phyloP scores from a whole-genome alignment of 768 basidiomycete genomes.

The Amanita subjunquillea region DNA sequence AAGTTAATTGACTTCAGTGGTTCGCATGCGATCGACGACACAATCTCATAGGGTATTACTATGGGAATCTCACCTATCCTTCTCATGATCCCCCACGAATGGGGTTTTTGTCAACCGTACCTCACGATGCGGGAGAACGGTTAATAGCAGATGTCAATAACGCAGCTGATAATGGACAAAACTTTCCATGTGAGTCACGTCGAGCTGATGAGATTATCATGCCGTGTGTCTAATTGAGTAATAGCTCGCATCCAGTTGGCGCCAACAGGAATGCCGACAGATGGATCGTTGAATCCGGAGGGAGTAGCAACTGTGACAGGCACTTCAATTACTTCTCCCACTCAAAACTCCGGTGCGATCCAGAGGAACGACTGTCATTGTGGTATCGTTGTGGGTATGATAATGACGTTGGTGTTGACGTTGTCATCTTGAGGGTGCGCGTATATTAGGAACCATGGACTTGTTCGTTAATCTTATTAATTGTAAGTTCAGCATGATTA shows the following conservation, averaged over 20 bases:
- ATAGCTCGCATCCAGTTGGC: neutral
- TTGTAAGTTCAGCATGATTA: no score
- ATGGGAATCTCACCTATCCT: slow-evolving; percentile 61
- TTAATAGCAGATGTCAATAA: slow-evolving; percentile 7
- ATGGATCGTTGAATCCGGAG: neutral
- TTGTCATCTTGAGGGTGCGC: no score
- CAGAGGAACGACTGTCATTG: neutral
- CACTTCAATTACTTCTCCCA: neutral
- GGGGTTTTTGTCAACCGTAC: slow-evolving; percentile 65
- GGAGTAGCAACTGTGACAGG: neutral
- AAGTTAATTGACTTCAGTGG: neutral
- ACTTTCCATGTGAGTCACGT: neutral
- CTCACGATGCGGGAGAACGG: slow-evolving; percentile 34
- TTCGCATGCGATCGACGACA: neutral
- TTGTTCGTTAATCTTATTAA: no score
- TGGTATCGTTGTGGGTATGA: no score
- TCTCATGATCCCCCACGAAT: slow-evolving; percentile 59
- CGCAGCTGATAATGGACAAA: neutral
- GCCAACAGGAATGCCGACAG: neutral
- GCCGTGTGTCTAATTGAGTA: neutral
- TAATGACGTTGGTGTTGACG: no score
- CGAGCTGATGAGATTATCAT: neutral
- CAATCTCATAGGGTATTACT: slow-evolving; percentile 46
- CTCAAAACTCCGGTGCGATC: neutral
- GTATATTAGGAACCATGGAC: no score